Evolutionary conservation across 2,329 filamentous ascomycete species (phyloP).

Genomic region (Phaeosphaeriaceae sp.): DNA sequence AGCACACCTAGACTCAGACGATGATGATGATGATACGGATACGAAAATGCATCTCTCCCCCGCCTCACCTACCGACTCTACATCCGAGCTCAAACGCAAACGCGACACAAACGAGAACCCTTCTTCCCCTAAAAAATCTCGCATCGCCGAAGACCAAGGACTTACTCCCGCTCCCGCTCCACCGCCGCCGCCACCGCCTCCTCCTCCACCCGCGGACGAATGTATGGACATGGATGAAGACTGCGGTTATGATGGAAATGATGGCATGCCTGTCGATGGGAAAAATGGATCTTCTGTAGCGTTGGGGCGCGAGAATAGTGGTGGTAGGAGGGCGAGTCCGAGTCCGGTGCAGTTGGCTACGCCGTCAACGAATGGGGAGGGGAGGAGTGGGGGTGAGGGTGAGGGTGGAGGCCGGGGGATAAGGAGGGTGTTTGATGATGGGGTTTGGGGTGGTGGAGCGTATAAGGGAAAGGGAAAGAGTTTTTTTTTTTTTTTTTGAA

Average conservation of each 20-base stretch:
- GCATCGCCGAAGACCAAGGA: conserved; percentile 40
- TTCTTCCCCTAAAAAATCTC: conserved; percentile 41
- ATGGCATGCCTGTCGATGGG: conserved; percentile 10
- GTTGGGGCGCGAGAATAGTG: conserved; percentile 8
- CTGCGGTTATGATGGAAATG: background rate
- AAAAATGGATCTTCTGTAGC: no score
- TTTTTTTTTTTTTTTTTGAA: no score
- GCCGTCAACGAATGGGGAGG: conserved; percentile 44
- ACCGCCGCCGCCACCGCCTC: conserved; percentile 52
- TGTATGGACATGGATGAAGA: conserved; percentile 37
- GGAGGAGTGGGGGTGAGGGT: no score
- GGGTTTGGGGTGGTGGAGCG: background rate
- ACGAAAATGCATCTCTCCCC: conserved; percentile 22
- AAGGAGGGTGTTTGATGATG: background rate
- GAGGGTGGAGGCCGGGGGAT: no score
- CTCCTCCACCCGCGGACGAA: conserved; percentile 42
- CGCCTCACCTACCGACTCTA: conserved; percentile 34
- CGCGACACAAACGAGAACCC: conserved; percentile 39
- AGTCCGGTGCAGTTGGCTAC: conserved; percentile 55
- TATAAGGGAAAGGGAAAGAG: no score
- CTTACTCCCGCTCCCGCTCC: no score
- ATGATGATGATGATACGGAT: conserved; percentile 25
- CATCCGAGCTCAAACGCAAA: conserved; percentile 46
- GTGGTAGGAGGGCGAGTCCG: background rate
- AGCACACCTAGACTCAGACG: conserved; percentile 14